Evolutionary conservation across 2,329 filamentous ascomycete species (phyloP).

Genomic region (Apiospora malaysiana): DNA sequence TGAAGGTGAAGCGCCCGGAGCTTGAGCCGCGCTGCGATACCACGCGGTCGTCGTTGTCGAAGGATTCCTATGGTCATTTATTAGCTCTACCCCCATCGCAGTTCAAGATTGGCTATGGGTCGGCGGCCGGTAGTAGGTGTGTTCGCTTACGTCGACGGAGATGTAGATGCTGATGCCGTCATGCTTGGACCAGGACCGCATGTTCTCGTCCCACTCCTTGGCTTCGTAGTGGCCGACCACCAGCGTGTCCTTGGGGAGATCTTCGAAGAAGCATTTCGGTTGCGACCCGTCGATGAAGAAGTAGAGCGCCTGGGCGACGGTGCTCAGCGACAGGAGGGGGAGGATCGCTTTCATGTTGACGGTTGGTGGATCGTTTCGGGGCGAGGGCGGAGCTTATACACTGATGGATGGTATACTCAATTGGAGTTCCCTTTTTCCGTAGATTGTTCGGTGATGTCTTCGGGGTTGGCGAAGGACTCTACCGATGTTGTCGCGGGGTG

Average conservation of each 20-base stretch:
- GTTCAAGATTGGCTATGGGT: not conserved
- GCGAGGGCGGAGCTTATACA: slow-evolving; percentile 6
- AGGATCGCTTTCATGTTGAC: slow-evolving; percentile 63
- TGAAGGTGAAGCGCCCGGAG: slow-evolving; percentile 92
- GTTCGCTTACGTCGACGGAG: slow-evolving; percentile 75
- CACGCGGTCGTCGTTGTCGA: slow-evolving; percentile 97
- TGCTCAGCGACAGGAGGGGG: slow-evolving; percentile 69
- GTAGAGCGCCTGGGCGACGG: slow-evolving; percentile 81
- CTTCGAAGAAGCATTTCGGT: slow-evolving; percentile 97
- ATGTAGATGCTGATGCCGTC: slow-evolving; percentile 83
- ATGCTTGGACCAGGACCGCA: slow-evolving; percentile 73
- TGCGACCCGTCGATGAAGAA: slow-evolving; percentile 89
- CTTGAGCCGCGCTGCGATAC: slow-evolving; percentile 81
- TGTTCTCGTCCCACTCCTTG: slow-evolving; percentile 79
- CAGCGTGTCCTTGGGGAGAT: slow-evolving; percentile 94
- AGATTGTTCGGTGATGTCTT: not conserved
- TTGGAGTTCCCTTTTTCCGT: not conserved
- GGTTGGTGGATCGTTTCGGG: slow-evolving; percentile 4
- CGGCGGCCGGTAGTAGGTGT: not conserved
- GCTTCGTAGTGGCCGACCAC: slow-evolving; percentile 93
- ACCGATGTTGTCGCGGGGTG: not conserved
- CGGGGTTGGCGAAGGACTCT: not conserved
- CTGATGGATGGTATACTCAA: not conserved
- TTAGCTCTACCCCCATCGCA: not conserved
- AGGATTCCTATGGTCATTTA: slow-evolving; percentile 70